Conservation (phyloP, 192 early-diverging fungal genomes). For the Geranomyces variabilis region DNA sequence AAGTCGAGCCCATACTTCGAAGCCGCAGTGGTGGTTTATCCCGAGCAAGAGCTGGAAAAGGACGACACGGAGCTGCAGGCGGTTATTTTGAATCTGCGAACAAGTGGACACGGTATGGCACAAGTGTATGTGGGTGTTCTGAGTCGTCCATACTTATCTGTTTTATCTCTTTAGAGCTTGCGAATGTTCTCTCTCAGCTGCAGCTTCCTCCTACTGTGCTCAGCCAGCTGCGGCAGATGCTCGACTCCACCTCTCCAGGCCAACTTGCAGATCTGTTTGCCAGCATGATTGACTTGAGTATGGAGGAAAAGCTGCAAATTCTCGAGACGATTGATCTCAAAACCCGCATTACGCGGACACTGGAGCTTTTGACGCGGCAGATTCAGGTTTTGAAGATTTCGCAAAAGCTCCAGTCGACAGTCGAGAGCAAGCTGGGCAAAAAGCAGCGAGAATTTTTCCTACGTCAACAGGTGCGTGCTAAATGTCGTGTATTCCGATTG, state of each 20-base stretch:
- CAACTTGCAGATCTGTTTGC: slow-evolving; percentile 72
- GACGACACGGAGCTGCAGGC: slow-evolving; percentile 60
- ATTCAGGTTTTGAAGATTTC: slow-evolving; percentile 79
- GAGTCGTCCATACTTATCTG: not conserved
- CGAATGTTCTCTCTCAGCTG: slow-evolving; percentile 57
- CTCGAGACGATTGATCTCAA: slow-evolving; percentile 60
- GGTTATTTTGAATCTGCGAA: slow-evolving; percentile 54
- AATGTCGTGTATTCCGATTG: not conserved
- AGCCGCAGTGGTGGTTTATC: slow-evolving; percentile 53
- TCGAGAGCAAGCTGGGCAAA: slow-evolving; percentile 75
- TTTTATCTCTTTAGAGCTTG: slow-evolving; percentile 37
- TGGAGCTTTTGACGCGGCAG: slow-evolving; percentile 72
- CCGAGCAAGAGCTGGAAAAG: slow-evolving; percentile 49
- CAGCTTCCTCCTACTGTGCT: slow-evolving; percentile 68
- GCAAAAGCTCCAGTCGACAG: slow-evolving; percentile 69
- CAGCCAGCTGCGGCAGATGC: slow-evolving; percentile 66
- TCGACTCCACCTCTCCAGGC: slow-evolving; percentile 57
- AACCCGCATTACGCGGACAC: slow-evolving; percentile 56
- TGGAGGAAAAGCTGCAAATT: slow-evolving; percentile 73
- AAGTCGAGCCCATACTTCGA: slow-evolving; percentile 55
- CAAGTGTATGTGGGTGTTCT: not conserved
- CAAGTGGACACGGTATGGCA: slow-evolving; percentile 45
- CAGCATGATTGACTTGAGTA: slow-evolving; percentile 69
- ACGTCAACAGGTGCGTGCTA: slow-evolving; percentile 67
- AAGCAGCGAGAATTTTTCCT: slow-evolving; percentile 82